These are phyloP conservation scores for Kregervanrija fluxuum DNA, from an alignment of 805 yeast genomes.

Conservation along the genomic window DNA sequence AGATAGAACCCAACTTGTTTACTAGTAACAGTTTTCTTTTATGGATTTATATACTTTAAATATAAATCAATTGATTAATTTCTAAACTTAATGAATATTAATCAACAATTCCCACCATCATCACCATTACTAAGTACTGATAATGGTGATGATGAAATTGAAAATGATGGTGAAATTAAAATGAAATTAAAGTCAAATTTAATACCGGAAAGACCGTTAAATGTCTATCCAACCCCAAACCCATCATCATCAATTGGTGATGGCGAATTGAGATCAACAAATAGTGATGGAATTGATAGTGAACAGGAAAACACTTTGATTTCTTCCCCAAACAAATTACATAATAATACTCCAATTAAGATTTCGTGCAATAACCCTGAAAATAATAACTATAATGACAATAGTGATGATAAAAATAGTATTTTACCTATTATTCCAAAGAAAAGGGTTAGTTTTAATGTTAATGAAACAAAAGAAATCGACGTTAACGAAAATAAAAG, in stretches of 20 bases:
- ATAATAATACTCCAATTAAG: too few species aligned
- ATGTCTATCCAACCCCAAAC: conserved; percentile 61
- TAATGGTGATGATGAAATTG: conserved; percentile 7
- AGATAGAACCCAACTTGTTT: too few species aligned
- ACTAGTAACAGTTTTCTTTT: too few species aligned
- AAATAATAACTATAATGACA: too few species aligned
- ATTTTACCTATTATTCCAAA: too few species aligned
- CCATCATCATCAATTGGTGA: conserved; percentile 53
- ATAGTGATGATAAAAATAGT: too few species aligned
- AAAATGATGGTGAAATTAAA: neutral
- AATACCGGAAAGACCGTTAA: neutral
- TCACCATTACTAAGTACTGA: conserved; percentile 23
- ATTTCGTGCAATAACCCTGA: too few species aligned
- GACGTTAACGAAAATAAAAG: neutral
- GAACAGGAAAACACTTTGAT: neutral
- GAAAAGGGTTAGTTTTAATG: neutral
- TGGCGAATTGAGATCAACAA: conserved; percentile 1
- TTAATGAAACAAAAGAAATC: neutral
- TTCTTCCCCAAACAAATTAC: too few species aligned
- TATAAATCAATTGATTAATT: neutral
- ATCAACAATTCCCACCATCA: conserved; percentile 28
- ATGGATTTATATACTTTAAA: neutral
- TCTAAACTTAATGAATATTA: conserved; percentile 1
- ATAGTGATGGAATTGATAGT: neutral
- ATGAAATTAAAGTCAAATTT: neutral